Percentiles rank a stretch among this genome's conserved stretches.
Conservation (phyloP, 169 alveolate species). For the Plasmodium yoelii region DNA sequence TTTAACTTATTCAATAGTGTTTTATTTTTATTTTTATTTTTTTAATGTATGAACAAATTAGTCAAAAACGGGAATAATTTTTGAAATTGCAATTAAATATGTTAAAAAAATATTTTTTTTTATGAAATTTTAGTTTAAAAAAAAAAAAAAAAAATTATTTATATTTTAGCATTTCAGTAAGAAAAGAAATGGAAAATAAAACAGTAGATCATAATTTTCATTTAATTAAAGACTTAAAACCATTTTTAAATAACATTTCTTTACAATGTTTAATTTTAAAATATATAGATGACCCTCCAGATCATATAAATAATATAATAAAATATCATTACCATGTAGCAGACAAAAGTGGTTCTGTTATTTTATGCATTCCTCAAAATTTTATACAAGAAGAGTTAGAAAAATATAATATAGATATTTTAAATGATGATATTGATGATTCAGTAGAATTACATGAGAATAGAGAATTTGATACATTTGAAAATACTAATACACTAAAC, state of each 20-base stretch:
- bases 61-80: no score
- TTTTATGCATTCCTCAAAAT: slow-evolving; percentile 83
- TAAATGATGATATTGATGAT: slow-evolving; percentile 53
- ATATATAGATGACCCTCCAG: slow-evolving; percentile 85
- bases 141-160: no score
- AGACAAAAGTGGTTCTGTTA: slow-evolving; percentile 81
- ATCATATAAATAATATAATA: slow-evolving; percentile 79
- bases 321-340: slow-evolving; percentile 83
- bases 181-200: background rate
- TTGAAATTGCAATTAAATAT: no score
- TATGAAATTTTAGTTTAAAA: no score
- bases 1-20: no score
- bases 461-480: slow-evolving; percentile 53
- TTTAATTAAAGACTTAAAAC: slow-evolving; percentile 78
- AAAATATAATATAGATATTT: slow-evolving; percentile 35
- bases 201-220: slow-evolving; percentile 24
- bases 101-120: no score
- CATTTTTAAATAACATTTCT: slow-evolving; percentile 78
- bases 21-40: no score
- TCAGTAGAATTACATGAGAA: slow-evolving; percentile 75
- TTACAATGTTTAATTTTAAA: slow-evolving; percentile 82
- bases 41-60: no score
- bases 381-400: slow-evolving; percentile 78
- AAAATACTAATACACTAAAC: slow-evolving; percentile 36
- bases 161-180: background rate